These are phyloP conservation scores for Leccinum discolor DNA, from an alignment of 1,284 basidiomycete species.

Conservation along the genomic window DNA sequence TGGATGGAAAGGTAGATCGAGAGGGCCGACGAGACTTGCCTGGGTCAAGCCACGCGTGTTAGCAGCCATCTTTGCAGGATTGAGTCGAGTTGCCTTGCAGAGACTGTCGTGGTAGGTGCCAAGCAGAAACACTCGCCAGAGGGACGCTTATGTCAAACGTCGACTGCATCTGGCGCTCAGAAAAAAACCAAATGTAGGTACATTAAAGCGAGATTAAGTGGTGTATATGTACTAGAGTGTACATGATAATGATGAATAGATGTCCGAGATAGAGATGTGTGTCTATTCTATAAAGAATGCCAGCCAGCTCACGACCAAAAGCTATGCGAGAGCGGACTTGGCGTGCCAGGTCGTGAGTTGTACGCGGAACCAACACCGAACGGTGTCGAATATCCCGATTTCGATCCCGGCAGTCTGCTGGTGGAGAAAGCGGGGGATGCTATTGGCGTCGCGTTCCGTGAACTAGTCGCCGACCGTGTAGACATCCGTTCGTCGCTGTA, in stretches of 20 bases:
- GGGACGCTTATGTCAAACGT: not conserved
- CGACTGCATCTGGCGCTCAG: not conserved
- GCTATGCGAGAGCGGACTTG: slow-evolving; percentile 47
- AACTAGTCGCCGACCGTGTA: slow-evolving; percentile 57
- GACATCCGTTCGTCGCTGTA: slow-evolving; percentile 62
- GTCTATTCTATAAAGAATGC: slow-evolving; percentile 18
- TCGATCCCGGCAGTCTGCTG: slow-evolving; percentile 38
- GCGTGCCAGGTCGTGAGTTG: slow-evolving; percentile 67
- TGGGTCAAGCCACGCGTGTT: slow-evolving; percentile 91
- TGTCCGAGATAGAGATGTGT: slow-evolving; percentile 5
- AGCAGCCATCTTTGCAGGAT: slow-evolving; percentile 65
- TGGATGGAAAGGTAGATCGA: slow-evolving; percentile 6
- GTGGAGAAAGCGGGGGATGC: slow-evolving; percentile 42
- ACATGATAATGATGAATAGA: not conserved
- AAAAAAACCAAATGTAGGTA: slow-evolving; percentile 9
- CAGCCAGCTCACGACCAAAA: slow-evolving; percentile 22
- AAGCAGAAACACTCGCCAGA: not conserved
- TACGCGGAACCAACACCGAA: slow-evolving; percentile 44
- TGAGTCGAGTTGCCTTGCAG: not conserved
- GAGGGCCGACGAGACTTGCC: slow-evolving; percentile 42
- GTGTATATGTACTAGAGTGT: slow-evolving; percentile 15
- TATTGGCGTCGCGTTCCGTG: slow-evolving; percentile 65
- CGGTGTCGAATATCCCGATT: slow-evolving; percentile 60
- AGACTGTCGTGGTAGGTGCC: not conserved
- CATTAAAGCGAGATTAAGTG: slow-evolving; percentile 15